Base-by-base conservation (phyloP, 140 eudicot species). In the Flaveria floridana region DNA sequence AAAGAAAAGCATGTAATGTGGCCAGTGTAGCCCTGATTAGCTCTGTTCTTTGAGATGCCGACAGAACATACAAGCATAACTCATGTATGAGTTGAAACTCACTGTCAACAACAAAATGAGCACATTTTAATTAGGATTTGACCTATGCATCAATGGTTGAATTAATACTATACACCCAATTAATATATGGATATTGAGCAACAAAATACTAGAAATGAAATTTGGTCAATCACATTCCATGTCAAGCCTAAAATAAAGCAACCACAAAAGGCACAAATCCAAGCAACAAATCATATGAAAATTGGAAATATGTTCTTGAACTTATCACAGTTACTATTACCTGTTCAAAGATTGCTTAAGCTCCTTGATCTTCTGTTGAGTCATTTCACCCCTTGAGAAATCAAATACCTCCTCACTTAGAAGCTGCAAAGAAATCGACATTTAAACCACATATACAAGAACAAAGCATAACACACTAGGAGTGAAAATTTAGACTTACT, bases 351-450 rank as follows among this genome's bases (percentile, higher is more conserved):
- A 94, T 75, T 94, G 92, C 69, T 94, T 94, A 58, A 94, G 95
- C 87, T 94, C 99, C 79, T 88, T 94, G 67, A 94, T 94, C 85
- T 94, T 94, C 82, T 86, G 97, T 65, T 90, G 99, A n/a, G 99
- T 94, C 99, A 94, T 94, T 89, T 94, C 99, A 68, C 99, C 99
- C 89, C 99, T 90, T 62, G 99, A 94, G 85, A 94, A 94, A 82
- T 94, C 99, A 67, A 94, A 94, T 50, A 94, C 99, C 87, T 94
- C 99, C 72, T 94, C 99, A 81, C 99, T 94, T 74, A 94, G 64
- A 75, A 94, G 99, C 99, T 94, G 86, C 15, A 26, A 26, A 76
- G 66, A 41, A 57, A 16, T 16, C 16, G 3, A 25, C 41, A 68
- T 57, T 83, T 39, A 76, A 69, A 73, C 46, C 16, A 26, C 56